Evolutionary conservation across 345 rosid species (phyloP).

Genomic region (Lenwebbia sp.): DNA sequence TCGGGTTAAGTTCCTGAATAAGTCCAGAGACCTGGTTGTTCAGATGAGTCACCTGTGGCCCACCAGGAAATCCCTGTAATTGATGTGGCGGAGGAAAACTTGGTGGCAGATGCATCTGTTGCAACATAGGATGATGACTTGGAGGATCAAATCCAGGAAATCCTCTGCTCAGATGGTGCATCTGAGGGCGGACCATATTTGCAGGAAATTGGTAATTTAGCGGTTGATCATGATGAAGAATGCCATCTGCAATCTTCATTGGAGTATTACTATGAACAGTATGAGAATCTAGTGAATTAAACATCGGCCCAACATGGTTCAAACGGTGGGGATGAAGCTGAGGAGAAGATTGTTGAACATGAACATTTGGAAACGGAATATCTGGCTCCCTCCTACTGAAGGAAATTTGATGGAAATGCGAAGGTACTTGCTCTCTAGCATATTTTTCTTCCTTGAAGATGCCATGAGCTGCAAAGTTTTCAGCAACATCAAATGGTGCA

Average conservation of each 20-base stretch:
- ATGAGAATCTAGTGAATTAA: constrained; percentile 53
- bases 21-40: constrained; percentile 47
- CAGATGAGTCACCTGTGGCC: constrained; percentile 30
- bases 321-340: constrained; percentile 41
- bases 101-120: constrained; percentile 59
- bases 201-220: constrained; percentile 44
- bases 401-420: constrained; percentile 28
- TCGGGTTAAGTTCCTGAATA: constrained; percentile 40
- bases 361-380: constrained; percentile 25
- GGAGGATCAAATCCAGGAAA: constrained; percentile 52
- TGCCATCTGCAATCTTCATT: constrained; percentile 49
- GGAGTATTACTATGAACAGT: constrained; percentile 46
- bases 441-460: constrained; percentile 45
- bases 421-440: constrained; percentile 40
- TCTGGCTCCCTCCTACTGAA: constrained; percentile 40
- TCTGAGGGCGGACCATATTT: constrained; percentile 52
- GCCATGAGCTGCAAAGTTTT: constrained; percentile 53
- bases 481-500: constrained; percentile 34
- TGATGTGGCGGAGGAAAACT: constrained; percentile 49
- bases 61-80: constrained; percentile 46
- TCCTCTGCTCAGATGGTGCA: constrained; percentile 42
- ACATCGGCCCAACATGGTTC: constrained; percentile 41
- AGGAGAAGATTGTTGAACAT: constrained; percentile 29
- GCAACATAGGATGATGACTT: constrained; percentile 40
- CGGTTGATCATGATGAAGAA: constrained; percentile 38